Evolutionary conservation across 1,284 basidiomycete species (phyloP), one percentile per base, ranked within the genome.

Genomic region (Pseudozyma sp.): DNA sequence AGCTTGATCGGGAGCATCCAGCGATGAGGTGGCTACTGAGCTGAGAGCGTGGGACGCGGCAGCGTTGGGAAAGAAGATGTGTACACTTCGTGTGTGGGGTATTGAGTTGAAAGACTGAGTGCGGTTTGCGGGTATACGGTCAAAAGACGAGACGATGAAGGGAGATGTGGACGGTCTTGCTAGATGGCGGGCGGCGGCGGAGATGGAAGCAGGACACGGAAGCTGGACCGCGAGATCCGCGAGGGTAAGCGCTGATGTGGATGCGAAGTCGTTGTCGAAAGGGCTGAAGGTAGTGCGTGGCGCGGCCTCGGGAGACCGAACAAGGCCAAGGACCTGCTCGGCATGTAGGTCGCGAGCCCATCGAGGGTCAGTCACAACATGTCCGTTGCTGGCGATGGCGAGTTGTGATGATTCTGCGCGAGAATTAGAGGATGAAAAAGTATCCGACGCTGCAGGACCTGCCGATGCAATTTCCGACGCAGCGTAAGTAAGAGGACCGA

Each of bases 51-150:
- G 66, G 5, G 60, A 58, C n/a, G 62, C 57, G 13, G 68, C 61
- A 5, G 58, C 48, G 11, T 57, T 56, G 6, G 62, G 68, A 47
- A 57, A 65, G 19, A 65, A 70, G 50, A 70, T 51, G 29, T 70
- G 68, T 9, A 70, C 45, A 44, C 50, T 43, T 4, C 64, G 64
- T 5, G 59, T 43, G 10, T 59, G 46, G 14, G 58, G 62, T 33
- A 57, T 43, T 9, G 50, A 46, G 35, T 61, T 49, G 14, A 50
- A 42, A 16, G 61, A 37, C 5, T 35, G 16, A 17, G 13, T 50
- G 33, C 53, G 55, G 14, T 64, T 48, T 4, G 55, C 33, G 34
- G 52, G 43, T 30, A 42, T 34, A 48, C 56, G 67, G 33, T 68
- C 59, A 30, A 46, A 42, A 34, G 48, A 55, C 30, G 60, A 17